These are phyloP conservation scores for Haematococcus sp. DNA, from an alignment of 139 green algal genomes.

Conservation along the genomic window DNA sequence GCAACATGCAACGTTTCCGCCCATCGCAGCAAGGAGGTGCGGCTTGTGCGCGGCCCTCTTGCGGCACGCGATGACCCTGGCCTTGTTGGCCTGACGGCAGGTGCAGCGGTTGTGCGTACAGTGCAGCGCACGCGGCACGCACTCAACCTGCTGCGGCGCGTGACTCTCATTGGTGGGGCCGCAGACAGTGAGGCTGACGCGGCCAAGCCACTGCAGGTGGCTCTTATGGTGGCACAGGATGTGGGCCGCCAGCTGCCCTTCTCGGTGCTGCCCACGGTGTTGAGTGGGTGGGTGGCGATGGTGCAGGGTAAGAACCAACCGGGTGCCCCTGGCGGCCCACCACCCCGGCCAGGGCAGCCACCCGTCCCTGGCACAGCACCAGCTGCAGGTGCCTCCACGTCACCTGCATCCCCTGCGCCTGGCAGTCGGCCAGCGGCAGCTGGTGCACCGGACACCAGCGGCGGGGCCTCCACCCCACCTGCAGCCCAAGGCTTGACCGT, in stretches of 20 bases:
- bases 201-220: constrained; percentile 20
- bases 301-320: not conserved
- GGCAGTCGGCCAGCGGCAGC: not conserved
- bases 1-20: no score
- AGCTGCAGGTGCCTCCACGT: not conserved
- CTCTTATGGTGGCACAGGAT: constrained; percentile 31
- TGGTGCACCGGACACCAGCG: no score
- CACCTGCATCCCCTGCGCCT: not conserved
- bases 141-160: constrained; percentile 36
- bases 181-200: constrained; percentile 14
- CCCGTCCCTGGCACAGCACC: not conserved
- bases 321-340: not conserved
- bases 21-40: constrained; percentile 18
- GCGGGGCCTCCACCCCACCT: not conserved
- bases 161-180: constrained; percentile 23
- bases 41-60: not conserved
- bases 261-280: constrained; percentile 12
- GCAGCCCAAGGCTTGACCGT: no score
- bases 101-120: constrained; percentile 21
- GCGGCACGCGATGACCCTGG: constrained; percentile 7
- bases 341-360: not conserved
- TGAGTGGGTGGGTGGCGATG: constrained; percentile 25
- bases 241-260: constrained; percentile 33
- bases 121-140: constrained; percentile 21
- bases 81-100: constrained; percentile 29